Evolutionary conservation across 495 filamentous ascomycete species (phyloP).

Genomic region (Talaromyces stipitatus): DNA sequence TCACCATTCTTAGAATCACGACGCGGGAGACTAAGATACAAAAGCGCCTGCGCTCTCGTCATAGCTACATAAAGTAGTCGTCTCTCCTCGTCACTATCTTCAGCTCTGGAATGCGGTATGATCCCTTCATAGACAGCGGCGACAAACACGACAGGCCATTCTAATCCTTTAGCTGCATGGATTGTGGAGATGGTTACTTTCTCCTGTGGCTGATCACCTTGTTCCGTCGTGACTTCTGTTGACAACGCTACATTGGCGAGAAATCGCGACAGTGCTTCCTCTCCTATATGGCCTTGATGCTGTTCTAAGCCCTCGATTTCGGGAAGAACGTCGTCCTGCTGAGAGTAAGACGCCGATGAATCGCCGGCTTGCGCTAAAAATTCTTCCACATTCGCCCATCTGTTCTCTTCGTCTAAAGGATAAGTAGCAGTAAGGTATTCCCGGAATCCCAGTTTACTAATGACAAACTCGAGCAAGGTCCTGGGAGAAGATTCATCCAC

Average conservation of each 20-base stretch:
- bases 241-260: slow-evolving; percentile 85
- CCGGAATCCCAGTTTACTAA: slow-evolving; percentile 66
- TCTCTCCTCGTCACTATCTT: slow-evolving; percentile 85
- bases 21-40: slow-evolving; percentile 84
- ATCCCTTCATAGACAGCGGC: slow-evolving; percentile 85
- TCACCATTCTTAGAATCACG: slow-evolving; percentile 53
- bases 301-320: slow-evolving; percentile 70
- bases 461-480: slow-evolving; percentile 65
- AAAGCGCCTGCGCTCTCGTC: slow-evolving; percentile 83
- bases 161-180: slow-evolving; percentile 91
- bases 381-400: slow-evolving; percentile 93
- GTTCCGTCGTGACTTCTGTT: slow-evolving; percentile 57
- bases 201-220: slow-evolving; percentile 36
- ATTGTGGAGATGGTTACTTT: slow-evolving; percentile 93
- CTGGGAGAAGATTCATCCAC: slow-evolving; percentile 46
- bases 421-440: slow-evolving; percentile 62
- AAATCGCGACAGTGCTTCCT: slow-evolving; percentile 69
- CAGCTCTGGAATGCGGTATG: slow-evolving; percentile 88
- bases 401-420: slow-evolving; percentile 66
- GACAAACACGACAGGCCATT: slow-evolving; percentile 97
- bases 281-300: slow-evolving; percentile 50
- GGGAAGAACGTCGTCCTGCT: slow-evolving; percentile 63
- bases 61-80: slow-evolving; percentile 94
- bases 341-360: slow-evolving; percentile 24
- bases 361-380: slow-evolving; percentile 73